A percentile compares a stretch with the other conserved stretches of the same genome.
Evolutionary conservation across 2,329 filamentous ascomycete species (phyloP).

Genomic region (Thelonectria olida): DNA sequence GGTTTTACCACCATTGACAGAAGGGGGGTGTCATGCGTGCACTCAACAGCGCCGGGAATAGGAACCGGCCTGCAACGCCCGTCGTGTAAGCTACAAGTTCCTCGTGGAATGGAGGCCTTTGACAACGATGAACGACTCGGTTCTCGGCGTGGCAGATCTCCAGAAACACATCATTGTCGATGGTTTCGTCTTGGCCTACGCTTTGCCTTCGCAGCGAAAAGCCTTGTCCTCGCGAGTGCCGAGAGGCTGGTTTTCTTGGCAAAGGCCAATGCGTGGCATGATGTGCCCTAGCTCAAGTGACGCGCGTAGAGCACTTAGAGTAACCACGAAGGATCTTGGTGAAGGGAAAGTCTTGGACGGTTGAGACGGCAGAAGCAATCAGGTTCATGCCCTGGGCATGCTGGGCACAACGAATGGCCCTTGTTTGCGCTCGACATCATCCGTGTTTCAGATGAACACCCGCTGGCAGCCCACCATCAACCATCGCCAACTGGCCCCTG

Average conservation of each 20-base stretch:
- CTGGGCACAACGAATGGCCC: constrained; percentile 1
- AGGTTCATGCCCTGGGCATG: background rate
- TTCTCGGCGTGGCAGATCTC: background rate
- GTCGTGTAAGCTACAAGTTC: background rate
- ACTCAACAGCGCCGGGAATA: background rate
- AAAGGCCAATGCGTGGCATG: constrained; percentile 10
- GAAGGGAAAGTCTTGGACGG: background rate
- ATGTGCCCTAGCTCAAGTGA: background rate
- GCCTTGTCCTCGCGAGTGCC: background rate
- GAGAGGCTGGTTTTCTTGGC: constrained; percentile 15
- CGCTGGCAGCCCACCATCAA: constrained; percentile 20
- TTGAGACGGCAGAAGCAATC: background rate
- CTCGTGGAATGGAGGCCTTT: background rate
- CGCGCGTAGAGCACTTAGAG: background rate
- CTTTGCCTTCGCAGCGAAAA: background rate
- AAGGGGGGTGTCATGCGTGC: constrained; percentile 18
- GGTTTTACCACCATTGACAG: background rate
- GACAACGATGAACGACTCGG: background rate
- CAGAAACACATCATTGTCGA: background rate
- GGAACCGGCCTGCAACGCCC: background rate
- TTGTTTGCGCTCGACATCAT: constrained; percentile 28
- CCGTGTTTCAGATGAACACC: constrained; percentile 31
- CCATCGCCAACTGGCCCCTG: constrained; percentile 11
- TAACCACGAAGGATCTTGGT: too few relatives aligned
- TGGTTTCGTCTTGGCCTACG: background rate